Base-by-base conservation (phyloP, 306 rosid species). In the Datisca glomerata region DNA sequence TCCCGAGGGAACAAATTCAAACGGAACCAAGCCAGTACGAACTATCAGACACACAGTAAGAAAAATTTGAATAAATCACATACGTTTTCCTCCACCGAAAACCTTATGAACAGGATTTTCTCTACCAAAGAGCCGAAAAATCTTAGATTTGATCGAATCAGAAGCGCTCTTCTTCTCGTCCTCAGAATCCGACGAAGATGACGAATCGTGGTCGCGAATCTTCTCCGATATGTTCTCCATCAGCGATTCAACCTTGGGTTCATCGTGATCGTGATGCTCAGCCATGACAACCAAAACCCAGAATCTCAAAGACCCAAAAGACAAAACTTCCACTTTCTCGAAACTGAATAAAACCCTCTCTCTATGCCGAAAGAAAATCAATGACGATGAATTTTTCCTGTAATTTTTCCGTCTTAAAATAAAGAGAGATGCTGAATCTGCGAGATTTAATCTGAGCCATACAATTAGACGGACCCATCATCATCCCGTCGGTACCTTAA, bases 21-120 rank as follows among this genome's bases (percentile, higher is more conserved):
- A n/a, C n/a, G n/a, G n/a, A n/a, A n/a, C n/a, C n/a, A n/a, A n/a
- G n/a, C n/a, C n/a, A n/a, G n/a, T n/a, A n/a, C n/a, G n/a, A n/a
- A n/a, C n/a, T n/a, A n/a, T n/a, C n/a, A n/a, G n/a, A n/a, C n/a
- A n/a, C n/a, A n/a, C n/a, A n/a, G n/a, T n/a, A n/a, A n/a, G n/a
- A n/a, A n/a, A n/a, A n/a, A n/a, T n/a, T n/a, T n/a, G n/a, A n/a
- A n/a, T n/a, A n/a, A n/a, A n/a, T n/a, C n/a, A 14, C 36, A 31
- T 71, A 76, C 84, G 79, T 68, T 71, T 76, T 68, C 84, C 84
- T 0, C 84, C 84, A 35, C 84, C 84, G 8, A 76, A 32, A 49
- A 67, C 84, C 47, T 45, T 18, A 64, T 76, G 84, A 47, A 76
- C 39, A 2, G 84, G 73, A n/a, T 23, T 49, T 51, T 76, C 84